Evolutionary conservation across 805 yeast genomes (phyloP).

Genomic region (Ogataea siamensis): DNA sequence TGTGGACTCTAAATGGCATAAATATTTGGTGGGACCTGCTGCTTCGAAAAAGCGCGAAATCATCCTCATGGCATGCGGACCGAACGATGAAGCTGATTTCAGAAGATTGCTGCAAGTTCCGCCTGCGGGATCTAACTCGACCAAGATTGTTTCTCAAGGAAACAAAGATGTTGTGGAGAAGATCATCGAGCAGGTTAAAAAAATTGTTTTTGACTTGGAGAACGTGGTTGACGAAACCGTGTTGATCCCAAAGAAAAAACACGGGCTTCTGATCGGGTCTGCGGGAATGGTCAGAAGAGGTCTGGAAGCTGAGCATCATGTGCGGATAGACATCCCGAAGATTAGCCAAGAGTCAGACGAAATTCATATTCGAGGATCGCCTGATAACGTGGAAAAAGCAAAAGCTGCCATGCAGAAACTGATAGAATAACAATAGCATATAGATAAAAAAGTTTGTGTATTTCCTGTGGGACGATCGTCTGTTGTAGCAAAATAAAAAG

Average conservation of each 20-base stretch:
- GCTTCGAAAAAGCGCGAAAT: conserved; percentile 75
- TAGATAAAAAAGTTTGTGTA: conserved; percentile 4
- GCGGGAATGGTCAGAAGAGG: conserved; percentile 72
- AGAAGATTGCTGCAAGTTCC: conserved; percentile 68
- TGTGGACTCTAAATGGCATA: conserved; percentile 73
- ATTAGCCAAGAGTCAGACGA: conserved; percentile 47
- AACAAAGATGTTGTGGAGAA: conserved; percentile 69
- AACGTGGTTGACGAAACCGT: conserved; percentile 50
- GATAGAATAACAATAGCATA: conserved; percentile 47
- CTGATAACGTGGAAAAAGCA: conserved; percentile 63
- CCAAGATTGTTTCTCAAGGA: conserved; percentile 66
- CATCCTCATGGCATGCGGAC: conserved; percentile 74
- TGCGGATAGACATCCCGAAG: conserved; percentile 65
- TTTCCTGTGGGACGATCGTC: conserved; percentile 8
- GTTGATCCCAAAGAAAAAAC: conserved; percentile 69
- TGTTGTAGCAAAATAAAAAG: conserved; percentile 3
- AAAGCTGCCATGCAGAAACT: conserved; percentile 59
- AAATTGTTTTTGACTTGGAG: conserved; percentile 63
- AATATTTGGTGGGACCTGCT: conserved; percentile 72
- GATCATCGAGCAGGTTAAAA: conserved; percentile 59
- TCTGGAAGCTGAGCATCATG: conserved; percentile 67
- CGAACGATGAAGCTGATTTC: conserved; percentile 48
- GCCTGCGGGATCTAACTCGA: conserved; percentile 56
- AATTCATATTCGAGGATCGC: conserved; percentile 61
- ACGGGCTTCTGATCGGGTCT: conserved; percentile 76